phyloP scores from a whole-genome alignment of 768 basidiomycete species.

The Neoboletus brunneissimus region DNA sequence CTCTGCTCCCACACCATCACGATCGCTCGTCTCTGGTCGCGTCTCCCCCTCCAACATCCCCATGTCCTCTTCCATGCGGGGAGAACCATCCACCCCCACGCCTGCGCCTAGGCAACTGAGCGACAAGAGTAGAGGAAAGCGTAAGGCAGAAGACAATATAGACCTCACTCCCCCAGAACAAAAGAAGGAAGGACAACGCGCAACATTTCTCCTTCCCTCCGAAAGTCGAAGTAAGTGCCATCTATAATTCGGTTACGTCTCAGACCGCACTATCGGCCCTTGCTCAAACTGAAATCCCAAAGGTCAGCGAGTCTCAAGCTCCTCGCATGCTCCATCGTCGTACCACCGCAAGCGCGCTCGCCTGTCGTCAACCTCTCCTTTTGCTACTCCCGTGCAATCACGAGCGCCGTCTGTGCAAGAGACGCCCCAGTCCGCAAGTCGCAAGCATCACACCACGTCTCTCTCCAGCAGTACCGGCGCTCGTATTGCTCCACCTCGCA shows the following conservation, averaged over 20 bases:
- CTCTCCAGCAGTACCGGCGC: slow-evolving; percentile 37
- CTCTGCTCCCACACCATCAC: slow-evolving; percentile 21
- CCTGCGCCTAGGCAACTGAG: slow-evolving; percentile 32
- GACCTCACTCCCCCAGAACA: slow-evolving; percentile 67
- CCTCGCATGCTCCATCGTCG: slow-evolving; percentile 66
- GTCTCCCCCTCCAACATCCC: slow-evolving; percentile 6
- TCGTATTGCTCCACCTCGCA: slow-evolving; percentile 27
- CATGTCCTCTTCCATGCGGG: slow-evolving; percentile 17
- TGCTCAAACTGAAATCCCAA: slow-evolving; percentile 22
- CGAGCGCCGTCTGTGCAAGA: slow-evolving; percentile 31
- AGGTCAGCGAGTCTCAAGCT: slow-evolving; percentile 55
- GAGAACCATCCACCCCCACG: slow-evolving; percentile 32
- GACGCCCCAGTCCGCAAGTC: slow-evolving; percentile 18
- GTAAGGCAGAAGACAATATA: slow-evolving; percentile 73
- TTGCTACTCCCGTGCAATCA: slow-evolving; percentile 32
- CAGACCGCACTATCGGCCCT: slow-evolving; percentile 21
- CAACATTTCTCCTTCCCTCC: slow-evolving; percentile 59
- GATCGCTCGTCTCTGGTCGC: slow-evolving; percentile 12
- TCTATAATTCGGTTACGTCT: slow-evolving; percentile 14
- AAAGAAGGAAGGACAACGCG: slow-evolving; percentile 44
- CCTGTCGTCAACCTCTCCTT: slow-evolving; percentile 42
- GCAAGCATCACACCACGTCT: slow-evolving; percentile 25
- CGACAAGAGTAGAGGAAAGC: slow-evolving; percentile 53
- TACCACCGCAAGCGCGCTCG: slow-evolving; percentile 71
- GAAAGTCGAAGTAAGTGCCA: slow-evolving; percentile 56